A percentile compares a stretch with the other conserved stretches of the same genome.
These are phyloP conservation scores for Cyclocybe aegerita DNA, from an alignment of 768 basidiomycete genomes.

Conservation along the genomic window DNA sequence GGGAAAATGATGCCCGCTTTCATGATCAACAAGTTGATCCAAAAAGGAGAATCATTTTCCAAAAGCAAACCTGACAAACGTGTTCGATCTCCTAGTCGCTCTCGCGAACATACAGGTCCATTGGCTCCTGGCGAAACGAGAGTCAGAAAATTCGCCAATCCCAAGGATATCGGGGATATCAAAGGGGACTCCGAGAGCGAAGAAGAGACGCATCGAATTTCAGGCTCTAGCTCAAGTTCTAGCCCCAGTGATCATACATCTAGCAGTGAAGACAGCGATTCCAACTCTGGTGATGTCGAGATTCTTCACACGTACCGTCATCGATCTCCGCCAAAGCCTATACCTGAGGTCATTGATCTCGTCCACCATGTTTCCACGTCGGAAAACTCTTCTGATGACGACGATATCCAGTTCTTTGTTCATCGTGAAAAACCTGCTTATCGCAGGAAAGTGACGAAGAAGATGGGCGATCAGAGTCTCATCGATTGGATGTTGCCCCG, in stretches of 20 bases:
- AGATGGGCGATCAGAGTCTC: slow-evolving; percentile 38
- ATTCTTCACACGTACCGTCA: slow-evolving; percentile 9
- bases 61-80: slow-evolving; percentile 12
- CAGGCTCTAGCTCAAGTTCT: slow-evolving; percentile 22
- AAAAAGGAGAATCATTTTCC: slow-evolving; percentile 9
- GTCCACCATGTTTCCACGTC: neutral
- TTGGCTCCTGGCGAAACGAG: slow-evolving; percentile 54
- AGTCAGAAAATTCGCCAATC: slow-evolving; percentile 30
- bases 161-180: slow-evolving; percentile 37
- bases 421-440: neutral
- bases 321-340: neutral
- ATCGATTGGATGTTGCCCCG: slow-evolving; percentile 72
- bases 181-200: slow-evolving; percentile 65
- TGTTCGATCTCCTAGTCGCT: slow-evolving; percentile 4
- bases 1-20: slow-evolving; percentile 3
- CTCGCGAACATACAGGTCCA: slow-evolving; percentile 30
- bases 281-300: slow-evolving; percentile 12
- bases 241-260: slow-evolving; percentile 16
- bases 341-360: slow-evolving; percentile 1
- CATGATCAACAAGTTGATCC: slow-evolving; percentile 5
- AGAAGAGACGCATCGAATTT: slow-evolving; percentile 19
- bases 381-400: neutral
- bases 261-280: slow-evolving; percentile 28
- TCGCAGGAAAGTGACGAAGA: neutral
- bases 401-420: slow-evolving; percentile 4